These are phyloP conservation scores for Ascochyta rabiei DNA, from an alignment of 2,329 filamentous ascomycete genomes.

Conservation along the genomic window DNA sequence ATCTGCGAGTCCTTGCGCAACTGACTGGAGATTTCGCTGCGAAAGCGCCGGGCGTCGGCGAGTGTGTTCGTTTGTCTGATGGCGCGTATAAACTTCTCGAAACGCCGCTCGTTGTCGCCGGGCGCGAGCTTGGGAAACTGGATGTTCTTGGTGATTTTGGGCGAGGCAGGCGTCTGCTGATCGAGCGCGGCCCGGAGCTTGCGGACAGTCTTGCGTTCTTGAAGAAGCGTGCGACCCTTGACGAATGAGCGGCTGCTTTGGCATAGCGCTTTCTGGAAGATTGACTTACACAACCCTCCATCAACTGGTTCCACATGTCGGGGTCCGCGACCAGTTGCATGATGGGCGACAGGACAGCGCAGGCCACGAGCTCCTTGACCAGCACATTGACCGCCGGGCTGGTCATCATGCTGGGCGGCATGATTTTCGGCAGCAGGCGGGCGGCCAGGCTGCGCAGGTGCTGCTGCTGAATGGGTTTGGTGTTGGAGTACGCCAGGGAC, in stretches of 20 bases:
- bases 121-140: conserved; percentile 80
- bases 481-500: conserved; percentile 80
- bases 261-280: rapidly evolving
- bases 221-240: conserved; percentile 79
- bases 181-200: conserved; percentile 91
- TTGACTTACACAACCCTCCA: conserved; percentile 74
- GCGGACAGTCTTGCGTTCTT: conserved; percentile 93
- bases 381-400: conserved; percentile 82
- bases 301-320: conserved; percentile 96
- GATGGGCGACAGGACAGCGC: conserved; percentile 84
- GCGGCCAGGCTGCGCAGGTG: conserved; percentile 79
- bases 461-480: conserved; percentile 83
- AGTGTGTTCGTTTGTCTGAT: conserved; percentile 89
- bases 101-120: conserved; percentile 86
- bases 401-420: conserved; percentile 74
- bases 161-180: conserved; percentile 85
- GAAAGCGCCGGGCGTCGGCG: conserved; percentile 88
- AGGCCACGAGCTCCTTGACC: conserved; percentile 88
- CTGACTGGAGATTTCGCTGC: conserved; percentile 91
- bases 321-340: conserved; percentile 84
- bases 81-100: conserved; percentile 90
- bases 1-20: conserved; percentile 81
- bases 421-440: conserved; percentile 73
- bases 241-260: conserved; percentile 6
- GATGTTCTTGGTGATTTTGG: conserved; percentile 67